Percentiles rank a stretch among this genome's conserved stretches.
Evolutionary conservation across 352 stramenopile genomes (phyloP).

Genomic region (Phytophthora sp.): DNA sequence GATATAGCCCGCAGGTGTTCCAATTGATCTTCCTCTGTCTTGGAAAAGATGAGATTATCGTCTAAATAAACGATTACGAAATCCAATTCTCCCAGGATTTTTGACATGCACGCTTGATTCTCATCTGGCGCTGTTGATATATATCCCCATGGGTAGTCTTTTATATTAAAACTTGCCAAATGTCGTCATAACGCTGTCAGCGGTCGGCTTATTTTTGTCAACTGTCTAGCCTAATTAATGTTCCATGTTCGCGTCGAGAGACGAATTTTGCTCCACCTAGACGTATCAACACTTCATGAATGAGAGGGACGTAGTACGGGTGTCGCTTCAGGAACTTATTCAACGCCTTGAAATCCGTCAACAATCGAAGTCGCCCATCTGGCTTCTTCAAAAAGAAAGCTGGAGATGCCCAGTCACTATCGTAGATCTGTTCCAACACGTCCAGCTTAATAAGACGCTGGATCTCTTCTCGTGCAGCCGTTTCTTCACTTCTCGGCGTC

Average conservation of each 20-base stretch:
- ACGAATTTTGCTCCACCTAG: slow-evolving; percentile 14
- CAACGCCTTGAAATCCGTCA: slow-evolving; percentile 14
- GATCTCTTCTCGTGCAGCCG: background rate
- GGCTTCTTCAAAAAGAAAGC: slow-evolving; percentile 21
- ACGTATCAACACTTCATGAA: background rate
- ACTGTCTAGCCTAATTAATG: slow-evolving; percentile 5
- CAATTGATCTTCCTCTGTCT: slow-evolving; percentile 9
- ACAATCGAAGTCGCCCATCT: slow-evolving; percentile 2
- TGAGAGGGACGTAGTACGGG: slow-evolving; percentile 6
- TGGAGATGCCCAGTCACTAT: slow-evolving; percentile 8
- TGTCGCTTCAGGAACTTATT: slow-evolving; percentile 15
- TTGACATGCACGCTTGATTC: slow-evolving; percentile 20
- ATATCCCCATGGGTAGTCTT: background rate
- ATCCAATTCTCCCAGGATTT: slow-evolving; percentile 5
- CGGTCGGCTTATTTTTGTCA: background rate
- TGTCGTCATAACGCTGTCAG: slow-evolving; percentile 6
- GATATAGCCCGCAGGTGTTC: slow-evolving; percentile 6
- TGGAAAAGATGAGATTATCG: slow-evolving; percentile 20
- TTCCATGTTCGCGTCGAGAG: slow-evolving; percentile 21
- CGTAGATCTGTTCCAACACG: slow-evolving; percentile 23
- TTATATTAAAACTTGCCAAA: slow-evolving; percentile 15
- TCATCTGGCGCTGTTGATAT: slow-evolving; percentile 21
- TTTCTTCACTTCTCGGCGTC: background rate
- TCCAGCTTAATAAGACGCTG: slow-evolving; percentile 3
- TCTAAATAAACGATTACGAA: slow-evolving; percentile 25